These are phyloP conservation scores for Trichoderma citrinoviride DNA, from an alignment of 2,329 filamentous ascomycete genomes.

Conservation along the genomic window DNA sequence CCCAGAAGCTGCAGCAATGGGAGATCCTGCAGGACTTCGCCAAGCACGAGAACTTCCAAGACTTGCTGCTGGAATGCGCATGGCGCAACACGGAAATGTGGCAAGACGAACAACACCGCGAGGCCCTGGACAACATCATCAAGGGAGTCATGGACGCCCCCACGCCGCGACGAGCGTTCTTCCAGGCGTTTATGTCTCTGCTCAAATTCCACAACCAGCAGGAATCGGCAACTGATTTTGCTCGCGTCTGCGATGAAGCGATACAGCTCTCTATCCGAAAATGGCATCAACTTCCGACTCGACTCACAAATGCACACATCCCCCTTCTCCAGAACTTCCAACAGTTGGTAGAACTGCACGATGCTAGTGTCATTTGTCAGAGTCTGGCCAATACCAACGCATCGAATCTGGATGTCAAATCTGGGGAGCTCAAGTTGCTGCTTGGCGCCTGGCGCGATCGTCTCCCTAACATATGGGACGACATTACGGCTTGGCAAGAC, in stretches of 20 bases:
- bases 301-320: slow-evolving; percentile 92
- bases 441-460: slow-evolving; percentile 94
- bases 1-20: slow-evolving; percentile 98
- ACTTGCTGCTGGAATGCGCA: slow-evolving; percentile 88
- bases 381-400: slow-evolving; percentile 84
- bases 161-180: slow-evolving; percentile 89
- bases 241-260: slow-evolving; percentile 88
- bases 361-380: slow-evolving; percentile 93
- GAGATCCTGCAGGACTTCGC: slow-evolving; percentile 96
- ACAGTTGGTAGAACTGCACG: slow-evolving; percentile 92
- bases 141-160: slow-evolving; percentile 98
- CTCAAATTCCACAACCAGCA: slow-evolving; percentile 91
- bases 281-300: slow-evolving; percentile 95
- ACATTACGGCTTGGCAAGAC: slow-evolving; percentile 99
- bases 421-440: slow-evolving; percentile 88
- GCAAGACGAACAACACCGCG: slow-evolving; percentile 80
- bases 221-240: slow-evolving; percentile 76
- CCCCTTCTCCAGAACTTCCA: slow-evolving; percentile 97
- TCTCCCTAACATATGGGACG: slow-evolving; percentile 96
- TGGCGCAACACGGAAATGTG: slow-evolving; percentile 97
- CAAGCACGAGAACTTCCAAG: slow-evolving; percentile 98
- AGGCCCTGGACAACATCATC: slow-evolving; percentile 87
- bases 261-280: slow-evolving; percentile 97
- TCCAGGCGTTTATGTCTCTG: slow-evolving; percentile 96
- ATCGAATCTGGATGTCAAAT: slow-evolving; percentile 86